Conservation (phyloP, 2,329 filamentous ascomycete species). For the Alternaria gaisen region DNA sequence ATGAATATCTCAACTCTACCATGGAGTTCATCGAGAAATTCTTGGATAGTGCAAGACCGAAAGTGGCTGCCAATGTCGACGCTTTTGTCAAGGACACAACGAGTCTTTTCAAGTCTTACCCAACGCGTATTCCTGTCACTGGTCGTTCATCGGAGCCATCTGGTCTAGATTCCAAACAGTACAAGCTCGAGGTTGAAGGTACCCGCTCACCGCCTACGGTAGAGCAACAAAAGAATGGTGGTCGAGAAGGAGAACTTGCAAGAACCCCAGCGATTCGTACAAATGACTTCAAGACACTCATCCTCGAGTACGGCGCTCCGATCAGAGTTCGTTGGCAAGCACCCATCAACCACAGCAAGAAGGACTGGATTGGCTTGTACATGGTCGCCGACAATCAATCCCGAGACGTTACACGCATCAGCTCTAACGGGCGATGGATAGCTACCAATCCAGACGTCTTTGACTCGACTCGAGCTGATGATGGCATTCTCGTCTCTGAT, state of each 20-base stretch:
- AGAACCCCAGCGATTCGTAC: conserved; percentile 70
- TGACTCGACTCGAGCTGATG: conserved; percentile 77
- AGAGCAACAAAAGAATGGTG: conserved; percentile 68
- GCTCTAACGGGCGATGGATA: conserved; percentile 88
- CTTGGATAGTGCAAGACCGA: conserved; percentile 83
- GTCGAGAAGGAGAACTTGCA: conserved; percentile 76
- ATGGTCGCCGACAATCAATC: conserved; percentile 94
- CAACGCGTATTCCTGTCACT: conserved; percentile 83
- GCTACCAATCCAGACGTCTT: conserved; percentile 80
- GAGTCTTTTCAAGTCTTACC: conserved; percentile 87
- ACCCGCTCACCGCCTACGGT: conserved; percentile 60
- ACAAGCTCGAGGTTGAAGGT: conserved; percentile 78
- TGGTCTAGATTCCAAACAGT: conserved; percentile 80
- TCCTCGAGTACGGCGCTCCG: conserved; percentile 88
- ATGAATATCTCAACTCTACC: conserved; percentile 85
- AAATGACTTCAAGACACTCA: conserved; percentile 74
- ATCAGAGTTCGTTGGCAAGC: conserved; percentile 92
- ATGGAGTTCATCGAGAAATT: conserved; percentile 92
- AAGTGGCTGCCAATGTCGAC: conserved; percentile 84
- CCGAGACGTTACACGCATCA: conserved; percentile 81
- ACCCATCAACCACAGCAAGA: conserved; percentile 83
- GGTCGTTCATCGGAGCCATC: conserved; percentile 81
- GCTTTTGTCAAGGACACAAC: conserved; percentile 89
- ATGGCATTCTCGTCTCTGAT: conserved; percentile 77
- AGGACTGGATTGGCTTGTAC: conserved; percentile 96